Evolutionary conservation across 2,329 filamentous ascomycete genomes (phyloP).

Genomic region (Ceratocystiopsis minuta): DNA sequence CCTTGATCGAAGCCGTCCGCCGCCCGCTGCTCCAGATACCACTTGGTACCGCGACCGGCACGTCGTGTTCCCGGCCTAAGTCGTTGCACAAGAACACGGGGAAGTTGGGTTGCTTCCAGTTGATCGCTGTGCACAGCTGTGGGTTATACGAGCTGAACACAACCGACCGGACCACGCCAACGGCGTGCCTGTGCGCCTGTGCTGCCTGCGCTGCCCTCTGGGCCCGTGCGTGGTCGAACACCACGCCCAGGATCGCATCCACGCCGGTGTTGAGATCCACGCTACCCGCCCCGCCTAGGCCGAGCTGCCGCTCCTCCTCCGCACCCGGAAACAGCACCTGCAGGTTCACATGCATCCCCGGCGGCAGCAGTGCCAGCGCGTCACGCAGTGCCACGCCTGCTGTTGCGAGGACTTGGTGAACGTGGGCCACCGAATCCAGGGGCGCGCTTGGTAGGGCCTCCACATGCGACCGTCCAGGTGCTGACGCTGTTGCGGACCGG

Average conservation of each 20-base stretch:
- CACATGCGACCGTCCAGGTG: slow-evolving; percentile 25
- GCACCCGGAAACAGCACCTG: slow-evolving; percentile 73
- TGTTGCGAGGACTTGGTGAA: slow-evolving; percentile 54
- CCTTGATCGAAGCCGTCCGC: slow-evolving; percentile 74
- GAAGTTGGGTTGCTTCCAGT: slow-evolving; percentile 99
- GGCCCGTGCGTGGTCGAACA: slow-evolving; percentile 76
- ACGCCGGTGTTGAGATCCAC: slow-evolving; percentile 74
- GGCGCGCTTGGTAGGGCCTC: slow-evolving; percentile 25
- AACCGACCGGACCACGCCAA: slow-evolving; percentile 64
- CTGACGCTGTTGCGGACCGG: slow-evolving; percentile 28
- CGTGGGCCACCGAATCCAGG: slow-evolving; percentile 37
- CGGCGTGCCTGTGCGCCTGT: slow-evolving; percentile 26
- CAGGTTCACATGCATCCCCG: slow-evolving; percentile 74
- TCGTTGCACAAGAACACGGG: slow-evolving; percentile 93
- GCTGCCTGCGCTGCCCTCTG: slow-evolving; percentile 24
- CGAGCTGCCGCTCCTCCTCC: slow-evolving; percentile 51
- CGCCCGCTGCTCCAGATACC: slow-evolving; percentile 41
- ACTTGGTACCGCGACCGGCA: slow-evolving; percentile 17
- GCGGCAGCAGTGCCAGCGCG: slow-evolving; percentile 56
- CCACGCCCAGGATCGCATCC: slow-evolving; percentile 64
- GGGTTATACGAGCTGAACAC: slow-evolving; percentile 91
- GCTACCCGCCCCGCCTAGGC: slow-evolving; percentile 44
- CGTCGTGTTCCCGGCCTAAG: slow-evolving; percentile 44
- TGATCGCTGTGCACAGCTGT: slow-evolving; percentile 78
- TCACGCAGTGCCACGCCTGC: slow-evolving; percentile 68